Evolutionary conservation across 2,329 filamentous ascomycete genomes (phyloP), one percentile per base, ranked within the genome.

Genomic region (Paramyrothecium roridum): DNA sequence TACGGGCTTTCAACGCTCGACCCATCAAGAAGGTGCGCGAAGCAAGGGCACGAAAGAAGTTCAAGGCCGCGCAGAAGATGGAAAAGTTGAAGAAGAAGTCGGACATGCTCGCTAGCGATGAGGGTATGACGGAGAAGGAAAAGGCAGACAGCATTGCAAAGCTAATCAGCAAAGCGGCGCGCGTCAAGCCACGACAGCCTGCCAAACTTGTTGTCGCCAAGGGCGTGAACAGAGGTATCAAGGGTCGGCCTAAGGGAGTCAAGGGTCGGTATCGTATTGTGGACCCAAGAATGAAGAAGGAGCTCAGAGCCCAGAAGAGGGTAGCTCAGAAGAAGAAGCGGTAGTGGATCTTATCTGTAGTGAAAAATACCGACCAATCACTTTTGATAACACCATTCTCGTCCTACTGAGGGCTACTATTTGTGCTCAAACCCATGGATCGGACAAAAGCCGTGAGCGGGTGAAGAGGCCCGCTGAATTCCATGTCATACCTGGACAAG

Each of bases 21-120:
- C 95, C 95, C 1, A 98, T 98, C 84, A 99, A 99, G 83, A 99
- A 99, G 80, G 95, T 99, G 33, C 89, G 90, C 64, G 95, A 99
- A 75, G 95, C 95, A 22, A 93, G 96, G 76, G 93, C 93, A 37
- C 84, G 95, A 57, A 99, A 99, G 86, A 98, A 97, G 79, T 88
- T 96, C 74, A 96, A 96, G 82, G 87, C 93, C 10, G 93, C 91
- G 1, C 90, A 96, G 74, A 83, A 85, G 56, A 76, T 99, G 30
- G 95, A 99, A 82, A 97, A 96, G 78, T 78, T 99, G 60, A 91
- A 92, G 78, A 96, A 96, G 86, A 99, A 99, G 83, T 91, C 87
- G n/a, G 93, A 96, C 43, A 76, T 96, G 65, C 76, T 99, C 52
- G 88, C 87, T 20, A 90, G 92, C 56, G 93, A 96, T 63, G 93